These are phyloP conservation scores for Lecanicillium sp. DNA, from an alignment of 2,329 filamentous ascomycete genomes.

Conservation along the genomic window DNA sequence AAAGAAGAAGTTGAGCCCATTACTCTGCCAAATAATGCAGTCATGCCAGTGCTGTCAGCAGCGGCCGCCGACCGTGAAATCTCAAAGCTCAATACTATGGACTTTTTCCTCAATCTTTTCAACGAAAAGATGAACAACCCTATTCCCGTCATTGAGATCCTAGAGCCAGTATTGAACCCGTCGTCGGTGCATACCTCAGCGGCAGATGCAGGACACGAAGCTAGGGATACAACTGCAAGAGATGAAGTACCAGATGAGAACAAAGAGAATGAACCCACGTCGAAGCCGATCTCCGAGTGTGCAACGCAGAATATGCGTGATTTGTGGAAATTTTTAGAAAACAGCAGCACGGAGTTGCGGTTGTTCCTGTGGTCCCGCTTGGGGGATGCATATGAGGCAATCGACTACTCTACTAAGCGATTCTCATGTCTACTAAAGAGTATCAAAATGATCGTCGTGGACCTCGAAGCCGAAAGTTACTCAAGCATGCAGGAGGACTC, in stretches of 20 bases:
- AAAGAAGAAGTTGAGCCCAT: conserved; percentile 37
- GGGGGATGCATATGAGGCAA: conserved; percentile 79
- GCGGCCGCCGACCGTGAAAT: conserved; percentile 85
- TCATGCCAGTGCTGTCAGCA: conserved; percentile 80
- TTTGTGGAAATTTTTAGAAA: conserved; percentile 77
- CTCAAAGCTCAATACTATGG: conserved; percentile 87
- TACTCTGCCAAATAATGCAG: conserved; percentile 71
- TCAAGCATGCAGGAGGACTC: conserved; percentile 50
- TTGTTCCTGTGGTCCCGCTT: conserved; percentile 86
- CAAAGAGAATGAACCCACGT: conserved; percentile 5
- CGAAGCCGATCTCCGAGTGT: conserved; percentile 40
- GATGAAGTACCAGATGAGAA: conserved; percentile 5
- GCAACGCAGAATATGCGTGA: conserved; percentile 58
- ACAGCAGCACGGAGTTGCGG: conserved; percentile 73
- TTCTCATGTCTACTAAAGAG: conserved; percentile 81
- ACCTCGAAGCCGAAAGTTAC: conserved; percentile 56
- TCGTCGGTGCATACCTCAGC: conserved; percentile 37
- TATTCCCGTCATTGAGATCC: conserved; percentile 75
- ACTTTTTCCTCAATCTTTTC: conserved; percentile 90
- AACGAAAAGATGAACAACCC: conserved; percentile 75
- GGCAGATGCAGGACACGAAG: background rate
- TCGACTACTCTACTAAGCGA: conserved; percentile 80
- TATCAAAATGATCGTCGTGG: conserved; percentile 71
- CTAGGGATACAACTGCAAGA: conserved; percentile 5
- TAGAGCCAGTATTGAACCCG: conserved; percentile 86